Evolutionary conservation across 1,139 yeast species (phyloP), one percentile per base, ranked within the genome.

Genomic region (Pichia sp.): DNA sequence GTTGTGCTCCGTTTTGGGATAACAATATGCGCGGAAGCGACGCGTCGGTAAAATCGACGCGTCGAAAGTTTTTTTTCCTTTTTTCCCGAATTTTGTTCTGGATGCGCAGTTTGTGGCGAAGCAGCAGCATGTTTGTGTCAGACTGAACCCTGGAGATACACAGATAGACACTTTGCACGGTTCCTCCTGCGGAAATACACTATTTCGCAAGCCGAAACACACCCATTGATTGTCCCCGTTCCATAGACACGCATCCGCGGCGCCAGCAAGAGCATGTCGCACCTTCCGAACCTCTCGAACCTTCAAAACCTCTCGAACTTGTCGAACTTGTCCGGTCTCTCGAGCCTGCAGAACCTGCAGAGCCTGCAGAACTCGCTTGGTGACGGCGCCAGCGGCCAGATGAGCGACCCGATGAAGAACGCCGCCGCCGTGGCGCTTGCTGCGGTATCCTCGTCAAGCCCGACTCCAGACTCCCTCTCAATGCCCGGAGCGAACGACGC

Each of bases 361-460:
- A 43, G 26, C 46, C 26, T 16, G 16, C 26, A 26, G 16, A 31
- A 31, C 34, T 43, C 30, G 30, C 19, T 23, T 8, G 46, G n/a
- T 3, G 30, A 43, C 23, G 23, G 23, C 46, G 30, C 26, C 23
- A 16, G 13, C n/a, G 26, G 16, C 19, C 16, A 16, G 11, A 19
- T 19, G 23, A 26, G 2, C 15, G 44, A 47, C 38, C 43, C 43
- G 16, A 13, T 47, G 31, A 34, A 47, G 10, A 34, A 16, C 29
- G 34, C 32, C n/a, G 34, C 48, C 4, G 47, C 46, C 38, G 49
- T 52, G 3, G 49, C 43, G 11, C 50, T 50, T 30, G 57, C 59
- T 10, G 56, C 58, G 11, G 51, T 56, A 26, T 52, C 57, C 5
- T 34, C 26, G 34, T 31, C 34, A 5, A 31, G 34, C 34, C 11